Conservation (phyloP, 2,329 filamentous ascomycete species). For the Aspergillus floridensis region DNA sequence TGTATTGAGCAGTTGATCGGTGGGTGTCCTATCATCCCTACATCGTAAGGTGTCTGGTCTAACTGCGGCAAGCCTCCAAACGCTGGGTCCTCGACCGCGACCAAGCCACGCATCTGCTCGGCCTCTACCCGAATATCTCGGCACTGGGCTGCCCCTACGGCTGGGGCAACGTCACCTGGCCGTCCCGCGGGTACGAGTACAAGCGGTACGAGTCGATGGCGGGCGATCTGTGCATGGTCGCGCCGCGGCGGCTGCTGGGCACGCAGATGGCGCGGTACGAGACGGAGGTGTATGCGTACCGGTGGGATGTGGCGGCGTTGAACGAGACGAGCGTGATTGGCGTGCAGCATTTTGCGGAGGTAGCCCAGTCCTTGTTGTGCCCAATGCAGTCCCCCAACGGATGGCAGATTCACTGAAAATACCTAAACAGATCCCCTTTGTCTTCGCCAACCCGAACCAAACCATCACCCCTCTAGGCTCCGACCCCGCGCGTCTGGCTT, state of each 20-base stretch:
- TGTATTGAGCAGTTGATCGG: slow-evolving; percentile 42
- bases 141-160: slow-evolving; percentile 48
- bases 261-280: slow-evolving; percentile 23
- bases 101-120: slow-evolving; percentile 41
- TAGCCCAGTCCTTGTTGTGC: slow-evolving; percentile 1
- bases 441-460: slow-evolving; percentile 32
- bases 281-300: slow-evolving; percentile 26
- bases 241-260: slow-evolving; percentile 29
- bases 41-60: too few species aligned
- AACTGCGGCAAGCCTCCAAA: slow-evolving; percentile 20
- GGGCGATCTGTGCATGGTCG: slow-evolving; percentile 29
- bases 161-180: slow-evolving; percentile 34
- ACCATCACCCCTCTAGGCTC: slow-evolving; percentile 26
- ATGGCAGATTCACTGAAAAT: too few species aligned
- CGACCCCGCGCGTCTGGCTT: slow-evolving; percentile 24
- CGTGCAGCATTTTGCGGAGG: slow-evolving; percentile 33
- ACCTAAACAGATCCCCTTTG: slow-evolving; percentile 33
- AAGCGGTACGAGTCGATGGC: slow-evolving; percentile 33
- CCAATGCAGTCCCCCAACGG: too few species aligned
- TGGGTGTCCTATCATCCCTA: slow-evolving; percentile 5
- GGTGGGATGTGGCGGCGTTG: slow-evolving; percentile 31
- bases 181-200: slow-evolving; percentile 25
- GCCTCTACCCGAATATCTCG: slow-evolving; percentile 53
- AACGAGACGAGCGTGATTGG: slow-evolving; percentile 28
- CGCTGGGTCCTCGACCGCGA: slow-evolving; percentile 28